Evolutionary conservation across 2,329 filamentous ascomycete genomes (phyloP).

Genomic region (Hysterium pulicare): DNA sequence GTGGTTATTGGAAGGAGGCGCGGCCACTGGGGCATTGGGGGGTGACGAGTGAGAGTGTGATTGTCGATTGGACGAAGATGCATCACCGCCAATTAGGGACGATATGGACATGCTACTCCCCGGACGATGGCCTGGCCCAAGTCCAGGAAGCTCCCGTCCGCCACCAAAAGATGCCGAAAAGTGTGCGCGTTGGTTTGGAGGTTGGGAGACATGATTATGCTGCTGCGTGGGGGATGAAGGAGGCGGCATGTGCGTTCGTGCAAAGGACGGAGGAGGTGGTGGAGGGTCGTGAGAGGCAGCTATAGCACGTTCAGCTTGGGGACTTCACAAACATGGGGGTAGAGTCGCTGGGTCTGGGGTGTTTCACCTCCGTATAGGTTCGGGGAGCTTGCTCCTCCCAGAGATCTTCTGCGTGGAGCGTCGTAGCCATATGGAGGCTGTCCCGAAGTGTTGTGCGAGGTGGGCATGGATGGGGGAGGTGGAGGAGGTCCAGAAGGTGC

Average conservation of each 20-base stretch:
- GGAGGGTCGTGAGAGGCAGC: slow-evolving; percentile 35
- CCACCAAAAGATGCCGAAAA: slow-evolving; percentile 45
- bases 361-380: slow-evolving; percentile 34
- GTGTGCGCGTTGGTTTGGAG: slow-evolving; percentile 43
- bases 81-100: slow-evolving; percentile 61
- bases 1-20: slow-evolving; percentile 36
- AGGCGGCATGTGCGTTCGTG: slow-evolving; percentile 47
- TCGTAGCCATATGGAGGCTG: slow-evolving; percentile 43
- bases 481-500: slow-evolving; percentile 22
- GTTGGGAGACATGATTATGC: slow-evolving; percentile 33
- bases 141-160: slow-evolving; percentile 54
- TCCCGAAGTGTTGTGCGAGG: slow-evolving; percentile 26
- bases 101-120: slow-evolving; percentile 70
- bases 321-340: too few relatives aligned
- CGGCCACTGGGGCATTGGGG: slow-evolving; percentile 29
- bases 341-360: too few relatives aligned
- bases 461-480: slow-evolving; percentile 33
- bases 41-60: slow-evolving; percentile 47
- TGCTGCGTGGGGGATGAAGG: slow-evolving; percentile 48
- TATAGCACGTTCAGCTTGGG: slow-evolving; percentile 24
- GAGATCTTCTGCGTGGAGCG: slow-evolving; percentile 40
- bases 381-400: slow-evolving; percentile 37
- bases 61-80: slow-evolving; percentile 34
- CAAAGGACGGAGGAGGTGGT: slow-evolving; percentile 41
- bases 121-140: slow-evolving; percentile 52